phyloP scores from a whole-genome alignment of 805 yeast species.

The Ogataea neopini region DNA sequence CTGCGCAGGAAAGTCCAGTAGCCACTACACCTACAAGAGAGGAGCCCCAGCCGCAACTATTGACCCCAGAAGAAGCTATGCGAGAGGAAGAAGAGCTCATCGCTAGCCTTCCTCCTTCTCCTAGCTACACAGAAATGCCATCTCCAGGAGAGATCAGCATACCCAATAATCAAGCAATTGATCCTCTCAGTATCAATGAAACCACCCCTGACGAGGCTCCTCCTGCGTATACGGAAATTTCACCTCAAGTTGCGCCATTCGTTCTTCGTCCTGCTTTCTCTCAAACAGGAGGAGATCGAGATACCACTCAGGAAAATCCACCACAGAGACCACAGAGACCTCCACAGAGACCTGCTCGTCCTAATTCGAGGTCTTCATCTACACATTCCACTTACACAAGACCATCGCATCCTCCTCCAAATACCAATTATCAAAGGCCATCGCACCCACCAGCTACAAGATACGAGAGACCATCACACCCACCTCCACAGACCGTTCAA shows the following conservation, averaged over 20 bases:
- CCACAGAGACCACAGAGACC: conserved; percentile 16
- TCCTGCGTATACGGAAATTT: conserved; percentile 39
- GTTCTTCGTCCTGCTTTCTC: conserved; percentile 30
- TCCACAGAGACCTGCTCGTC: conserved; percentile 18
- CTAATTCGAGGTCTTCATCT: conserved; percentile 3
- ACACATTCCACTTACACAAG: background rate
- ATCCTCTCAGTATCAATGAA: conserved; percentile 29
- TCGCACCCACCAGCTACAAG: conserved; percentile 2
- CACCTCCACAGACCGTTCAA: conserved; percentile 6
- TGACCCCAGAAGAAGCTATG: conserved; percentile 10
- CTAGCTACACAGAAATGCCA: conserved; percentile 30
- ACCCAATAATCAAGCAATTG: conserved; percentile 30
- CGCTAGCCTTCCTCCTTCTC: conserved; percentile 33
- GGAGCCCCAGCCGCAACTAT: conserved; percentile 4
- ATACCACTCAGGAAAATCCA: conserved; percentile 1
- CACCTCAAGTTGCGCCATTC: conserved; percentile 24
- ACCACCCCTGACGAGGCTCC: conserved; percentile 34
- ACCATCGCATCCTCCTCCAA: conserved; percentile 8
- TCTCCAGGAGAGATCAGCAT: conserved; percentile 29
- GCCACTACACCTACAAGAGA: background rate
- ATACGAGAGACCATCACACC: conserved; percentile 6
- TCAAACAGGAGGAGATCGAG: conserved; percentile 30
- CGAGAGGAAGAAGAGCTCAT: conserved; percentile 25
- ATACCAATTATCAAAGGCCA: conserved; percentile 2
- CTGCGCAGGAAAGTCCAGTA: too few relatives aligned